phyloP scores from a whole-genome alignment of 495 filamentous ascomycete species.

The Thermochaetoides thermophila region DNA sequence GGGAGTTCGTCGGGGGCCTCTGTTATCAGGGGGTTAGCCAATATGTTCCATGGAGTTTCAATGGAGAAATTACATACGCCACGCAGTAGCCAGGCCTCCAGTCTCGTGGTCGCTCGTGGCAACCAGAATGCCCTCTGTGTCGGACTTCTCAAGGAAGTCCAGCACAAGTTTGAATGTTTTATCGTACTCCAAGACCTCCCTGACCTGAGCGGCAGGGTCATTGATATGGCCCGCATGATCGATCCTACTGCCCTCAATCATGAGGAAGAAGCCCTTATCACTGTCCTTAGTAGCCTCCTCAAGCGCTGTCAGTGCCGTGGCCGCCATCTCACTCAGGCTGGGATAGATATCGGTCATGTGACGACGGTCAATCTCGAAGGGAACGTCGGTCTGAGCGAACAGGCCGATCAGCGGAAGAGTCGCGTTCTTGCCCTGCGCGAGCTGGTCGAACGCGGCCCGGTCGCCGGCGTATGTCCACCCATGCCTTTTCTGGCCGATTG shows the following conservation, averaged over 20 bases:
- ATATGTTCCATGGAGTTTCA: not conserved
- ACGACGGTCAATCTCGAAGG: conserved; percentile 81
- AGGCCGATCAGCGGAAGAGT: conserved; percentile 78
- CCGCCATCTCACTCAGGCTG: conserved; percentile 81
- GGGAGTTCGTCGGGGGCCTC: conserved; percentile 26
- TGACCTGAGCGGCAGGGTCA: conserved; percentile 87
- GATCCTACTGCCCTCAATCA: conserved; percentile 94
- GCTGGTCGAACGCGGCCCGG: conserved; percentile 60
- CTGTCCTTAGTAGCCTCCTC: conserved; percentile 69
- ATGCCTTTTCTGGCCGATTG: conserved; percentile 49
- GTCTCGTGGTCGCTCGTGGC: conserved; percentile 92
- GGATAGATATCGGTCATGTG: conserved; percentile 68
- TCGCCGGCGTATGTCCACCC: conserved; percentile 68
- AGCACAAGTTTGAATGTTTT: conserved; percentile 66
- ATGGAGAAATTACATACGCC: conserved; percentile 36
- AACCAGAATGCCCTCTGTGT: conserved; percentile 64
- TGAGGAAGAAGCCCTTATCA: conserved; percentile 91
- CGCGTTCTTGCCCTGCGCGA: conserved; percentile 52
- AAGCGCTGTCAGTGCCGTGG: conserved; percentile 62
- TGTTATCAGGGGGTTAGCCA: conserved; percentile 9
- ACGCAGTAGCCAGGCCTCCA: conserved; percentile 67
- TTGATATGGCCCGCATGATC: conserved; percentile 94
- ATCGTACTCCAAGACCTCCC: conserved; percentile 89
- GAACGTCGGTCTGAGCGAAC: conserved; percentile 71
- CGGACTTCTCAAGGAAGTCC: conserved; percentile 64